phyloP scores from a whole-genome alignment of 2,329 filamentous ascomycete species.

The Bipolaris victoriae region DNA sequence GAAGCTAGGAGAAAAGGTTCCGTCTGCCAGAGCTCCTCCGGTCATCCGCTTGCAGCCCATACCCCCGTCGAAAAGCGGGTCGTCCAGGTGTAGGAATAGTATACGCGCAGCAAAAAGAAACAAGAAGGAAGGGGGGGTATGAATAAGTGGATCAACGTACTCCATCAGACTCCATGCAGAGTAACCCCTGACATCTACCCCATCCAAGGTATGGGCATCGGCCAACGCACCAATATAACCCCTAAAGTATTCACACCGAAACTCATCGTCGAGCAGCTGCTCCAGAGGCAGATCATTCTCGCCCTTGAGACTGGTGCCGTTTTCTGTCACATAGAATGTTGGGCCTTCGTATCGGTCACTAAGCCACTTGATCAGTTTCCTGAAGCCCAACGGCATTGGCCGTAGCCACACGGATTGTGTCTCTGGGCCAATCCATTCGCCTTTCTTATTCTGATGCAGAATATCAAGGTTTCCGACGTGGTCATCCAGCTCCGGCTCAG shows the following conservation, averaged over 20 bases:
- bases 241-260: constrained; percentile 79
- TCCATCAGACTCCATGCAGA: constrained; percentile 89
- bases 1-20: constrained; percentile 15
- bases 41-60: not conserved
- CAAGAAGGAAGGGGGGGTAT: constrained; percentile 10
- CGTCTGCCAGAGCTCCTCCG: constrained; percentile 3
- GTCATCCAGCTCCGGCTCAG: constrained; percentile 67
- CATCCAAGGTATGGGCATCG: constrained; percentile 71
- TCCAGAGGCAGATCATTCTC: constrained; percentile 77
- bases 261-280: constrained; percentile 78
- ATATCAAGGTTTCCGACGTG: constrained; percentile 77
- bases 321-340: constrained; percentile 87
- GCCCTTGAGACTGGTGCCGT: constrained; percentile 81
- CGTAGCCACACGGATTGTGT: constrained; percentile 84
- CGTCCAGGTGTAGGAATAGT: not conserved
- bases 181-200: constrained; percentile 80
- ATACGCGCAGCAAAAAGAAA: not conserved
- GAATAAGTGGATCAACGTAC: constrained; percentile 51
- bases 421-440: constrained; percentile 77
- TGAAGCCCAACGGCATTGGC: constrained; percentile 76
- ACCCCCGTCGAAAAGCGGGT: not conserved
- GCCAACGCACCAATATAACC: constrained; percentile 79
- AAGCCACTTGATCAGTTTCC: constrained; percentile 63
- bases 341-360: constrained; percentile 77
- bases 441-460: constrained; percentile 72